Conservation (phyloP, 2,329 filamentous ascomycete species). For the Tolypocladium nubicola region DNA sequence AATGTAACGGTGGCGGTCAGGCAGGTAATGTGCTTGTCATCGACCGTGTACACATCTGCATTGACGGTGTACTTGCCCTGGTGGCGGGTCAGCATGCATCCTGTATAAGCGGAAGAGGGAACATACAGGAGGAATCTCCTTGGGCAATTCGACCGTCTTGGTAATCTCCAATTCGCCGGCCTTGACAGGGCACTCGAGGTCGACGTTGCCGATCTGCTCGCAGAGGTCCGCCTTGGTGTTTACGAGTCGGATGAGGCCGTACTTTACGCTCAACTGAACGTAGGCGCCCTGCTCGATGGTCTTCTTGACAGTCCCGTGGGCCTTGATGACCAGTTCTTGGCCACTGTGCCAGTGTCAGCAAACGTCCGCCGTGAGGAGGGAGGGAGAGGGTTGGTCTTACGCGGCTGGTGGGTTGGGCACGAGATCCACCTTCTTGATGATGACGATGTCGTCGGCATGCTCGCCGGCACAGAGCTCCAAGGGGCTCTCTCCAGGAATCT, state of each 20-base stretch:
- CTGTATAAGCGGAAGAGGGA: not conserved
- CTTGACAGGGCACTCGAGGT: slow-evolving; percentile 80
- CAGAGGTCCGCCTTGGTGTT: slow-evolving; percentile 75
- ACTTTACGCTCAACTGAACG: slow-evolving; percentile 79
- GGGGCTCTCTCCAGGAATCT: slow-evolving; percentile 78
- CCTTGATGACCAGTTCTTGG: slow-evolving; percentile 64
- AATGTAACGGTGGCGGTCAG: slow-evolving; percentile 67
- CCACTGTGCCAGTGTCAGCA: slow-evolving; percentile 48
- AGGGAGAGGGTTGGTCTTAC: slow-evolving; percentile 38
- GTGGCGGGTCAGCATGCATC: slow-evolving; percentile 9
- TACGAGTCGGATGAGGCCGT: slow-evolving; percentile 83
- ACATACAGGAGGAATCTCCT: slow-evolving; percentile 79
- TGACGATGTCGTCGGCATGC: slow-evolving; percentile 59
- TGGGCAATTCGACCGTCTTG: slow-evolving; percentile 78
- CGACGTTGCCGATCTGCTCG: slow-evolving; percentile 79
- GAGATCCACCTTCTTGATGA: slow-evolving; percentile 71
- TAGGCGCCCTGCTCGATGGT: slow-evolving; percentile 68
- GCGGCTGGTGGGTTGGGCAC: slow-evolving; percentile 75
- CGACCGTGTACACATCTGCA: slow-evolving; percentile 71
- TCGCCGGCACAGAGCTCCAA: slow-evolving; percentile 63
- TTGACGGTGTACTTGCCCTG: slow-evolving; percentile 84
- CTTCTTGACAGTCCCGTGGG: slow-evolving; percentile 63
- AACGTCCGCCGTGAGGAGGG: not conserved
- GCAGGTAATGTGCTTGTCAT: slow-evolving; percentile 73
- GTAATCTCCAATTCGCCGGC: slow-evolving; percentile 62